Evolutionary conservation across 2,329 filamentous ascomycete genomes (phyloP), one percentile per base, ranked within the genome.

Genomic region (Aspergillus fructus): DNA sequence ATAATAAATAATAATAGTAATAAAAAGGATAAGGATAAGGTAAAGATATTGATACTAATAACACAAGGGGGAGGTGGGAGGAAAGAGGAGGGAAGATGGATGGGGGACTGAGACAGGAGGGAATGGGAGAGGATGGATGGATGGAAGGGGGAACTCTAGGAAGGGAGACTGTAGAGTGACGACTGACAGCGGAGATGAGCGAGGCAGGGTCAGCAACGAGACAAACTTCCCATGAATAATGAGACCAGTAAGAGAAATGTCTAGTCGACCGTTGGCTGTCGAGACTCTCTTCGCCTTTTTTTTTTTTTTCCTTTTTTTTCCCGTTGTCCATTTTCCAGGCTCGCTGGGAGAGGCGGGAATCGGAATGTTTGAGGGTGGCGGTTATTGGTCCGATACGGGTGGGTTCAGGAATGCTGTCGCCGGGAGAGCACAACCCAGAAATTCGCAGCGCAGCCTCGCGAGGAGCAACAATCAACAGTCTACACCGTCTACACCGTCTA

Each of bases 371-470:
- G 60, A 43, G 6, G 27, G 43, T 60, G 58, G 27, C 53, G 53
- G 47, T 69, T 59, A 69, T 71, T 71, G 68, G 68, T 50, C 48
- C 49, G 34, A 51, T 42, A 40, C 57, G 39, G 54, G 53, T 56
- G 46, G 34, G 30, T 40, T 46, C 41, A 33, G 46, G 48, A 51
- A 50, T 27, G 24, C 51, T 41, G 34, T 37, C 15, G 34, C 34
- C 9, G 13, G 12, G 40, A 53, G 34, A 41, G 8, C 33, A 52
- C 47, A 24, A 34, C 42, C 33, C 33, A 34, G 43, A 56, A 54
- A 55, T 40, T 42, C 19, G 37, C 34, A 56, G 59, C 43, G 15
- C 8, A 5, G 5, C n/a, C 46, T 9, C 3, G 27, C 8, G 2
- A 30, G 8, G 11, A 9, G 27, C 27, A 11, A 30, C 27, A 30